These are phyloP conservation scores for Cystobasidium sp. DNA, from an alignment of 1,284 basidiomycete species.

Conservation along the genomic window DNA sequence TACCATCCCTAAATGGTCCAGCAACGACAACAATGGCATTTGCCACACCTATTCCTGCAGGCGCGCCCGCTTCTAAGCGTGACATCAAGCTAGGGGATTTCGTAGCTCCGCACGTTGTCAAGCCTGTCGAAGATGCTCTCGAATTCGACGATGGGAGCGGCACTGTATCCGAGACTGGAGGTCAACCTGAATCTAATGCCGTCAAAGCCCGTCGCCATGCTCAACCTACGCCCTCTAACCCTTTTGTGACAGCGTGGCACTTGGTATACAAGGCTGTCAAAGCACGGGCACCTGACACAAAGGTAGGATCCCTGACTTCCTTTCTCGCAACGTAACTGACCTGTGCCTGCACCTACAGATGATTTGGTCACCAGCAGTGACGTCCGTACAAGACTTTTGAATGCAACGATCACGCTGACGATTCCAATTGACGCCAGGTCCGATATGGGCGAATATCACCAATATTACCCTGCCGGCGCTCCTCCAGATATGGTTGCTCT, in stretches of 20 bases:
- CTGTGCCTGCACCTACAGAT: neutral
- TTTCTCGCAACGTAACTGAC: neutral
- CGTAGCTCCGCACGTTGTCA: no score
- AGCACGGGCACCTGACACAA: slow-evolving; percentile 2
- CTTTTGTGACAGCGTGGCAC: slow-evolving; percentile 7
- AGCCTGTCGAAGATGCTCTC: no score
- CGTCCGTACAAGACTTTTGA: neutral
- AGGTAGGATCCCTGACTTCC: neutral
- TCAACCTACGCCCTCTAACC: neutral
- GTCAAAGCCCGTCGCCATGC: neutral
- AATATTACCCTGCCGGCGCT: neutral
- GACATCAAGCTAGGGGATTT: no score
- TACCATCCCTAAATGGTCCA: no score
- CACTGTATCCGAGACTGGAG: no score
- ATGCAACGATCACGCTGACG: neutral
- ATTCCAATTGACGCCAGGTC: neutral
- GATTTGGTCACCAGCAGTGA: slow-evolving; percentile 18
- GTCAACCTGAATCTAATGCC: neutral
- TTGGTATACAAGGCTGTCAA: slow-evolving; percentile 3
- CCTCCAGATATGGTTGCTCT: slow-evolving; percentile 12
- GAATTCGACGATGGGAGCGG: no score
- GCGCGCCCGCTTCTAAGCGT: neutral
- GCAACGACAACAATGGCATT: slow-evolving; percentile 1
- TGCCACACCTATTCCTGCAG: neutral
- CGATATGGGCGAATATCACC: neutral